Evolutionary conservation across 2,329 filamentous ascomycete species (phyloP), one percentile per base, ranked within the genome.

Genomic region (Pseudodiploospora longispora): DNA sequence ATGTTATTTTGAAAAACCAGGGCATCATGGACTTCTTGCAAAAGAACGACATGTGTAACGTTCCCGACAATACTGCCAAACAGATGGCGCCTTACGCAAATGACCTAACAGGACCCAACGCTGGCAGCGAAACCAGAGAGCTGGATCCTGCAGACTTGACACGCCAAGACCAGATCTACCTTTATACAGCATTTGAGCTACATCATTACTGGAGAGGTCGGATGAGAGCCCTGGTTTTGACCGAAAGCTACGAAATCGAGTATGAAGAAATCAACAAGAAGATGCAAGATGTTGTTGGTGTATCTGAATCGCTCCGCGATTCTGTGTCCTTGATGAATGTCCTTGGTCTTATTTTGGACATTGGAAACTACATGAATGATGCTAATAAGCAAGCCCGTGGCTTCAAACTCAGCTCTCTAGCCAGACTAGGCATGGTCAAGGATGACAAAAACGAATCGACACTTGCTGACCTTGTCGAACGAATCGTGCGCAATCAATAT

Each of bases 341-440:
- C 38, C 79, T 98, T 45, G 90, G 91, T 47, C 76, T 97, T 50
- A 98, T 98, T 65, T 72, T 98, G 56, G 91, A 96, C 64, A 95
- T 98, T 59, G 93, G 93, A 65, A 98, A 98, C 66, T 98, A 95
- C 75, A 98, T 98, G 93, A 98, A 98, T 72, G 93, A 97, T 61
- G 85, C 90, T 44, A 97, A 96, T 69, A 98, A 98, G 70, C 93
- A 97, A 68, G 93, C 93, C 4, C 87, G 85, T 46, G 93, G 93
- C 50, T 98, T 98, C 82, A 98, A 98, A 71, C 80, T 98, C 10
- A 93, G 89, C 59, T 96, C 93, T 5, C 81, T 98, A 40, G 87
- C 87, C 29, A 82, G 93, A 44, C 72, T 98, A 44, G 90, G 85
- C 49, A 97, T 98, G 90, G 87, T 97, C 59, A 98, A 98, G 70